phyloP scores from a whole-genome alignment of 2,329 filamentous ascomycete species.

The Penicillium capsulatum region DNA sequence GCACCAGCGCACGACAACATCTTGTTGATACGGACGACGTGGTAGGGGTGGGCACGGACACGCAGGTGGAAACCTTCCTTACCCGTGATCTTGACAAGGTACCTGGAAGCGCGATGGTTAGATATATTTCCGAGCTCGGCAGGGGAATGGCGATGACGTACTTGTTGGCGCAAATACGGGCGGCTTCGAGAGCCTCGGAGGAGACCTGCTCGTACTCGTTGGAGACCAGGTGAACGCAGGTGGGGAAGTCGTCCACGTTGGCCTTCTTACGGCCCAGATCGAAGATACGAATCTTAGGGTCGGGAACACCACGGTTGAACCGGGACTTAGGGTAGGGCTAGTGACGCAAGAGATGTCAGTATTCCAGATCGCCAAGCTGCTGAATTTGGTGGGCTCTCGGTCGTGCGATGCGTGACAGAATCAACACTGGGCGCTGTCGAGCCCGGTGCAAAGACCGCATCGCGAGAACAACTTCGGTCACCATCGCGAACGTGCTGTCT shows the following conservation, averaged over 20 bases:
- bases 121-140: neutral
- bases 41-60: conserved; percentile 92
- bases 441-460: neutral
- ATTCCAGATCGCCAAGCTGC: conserved; percentile 5
- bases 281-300: conserved; percentile 88
- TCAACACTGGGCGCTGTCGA: neutral
- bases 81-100: conserved; percentile 65
- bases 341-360: conserved; percentile 22
- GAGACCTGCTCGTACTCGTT: conserved; percentile 99
- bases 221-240: conserved; percentile 98
- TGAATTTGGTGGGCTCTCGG: neutral
- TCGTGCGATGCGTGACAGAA: neutral
- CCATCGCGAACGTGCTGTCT: conserved; percentile 4
- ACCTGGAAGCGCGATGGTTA: conserved; percentile 32
- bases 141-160: conserved; percentile 40
- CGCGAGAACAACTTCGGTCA: neutral
- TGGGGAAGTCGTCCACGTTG: conserved; percentile 98
- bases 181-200: conserved; percentile 98
- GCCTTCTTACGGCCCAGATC: conserved; percentile 98
- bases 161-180: conserved; percentile 99
- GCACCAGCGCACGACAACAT: conserved; percentile 99
- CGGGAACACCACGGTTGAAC: conserved; percentile 98
- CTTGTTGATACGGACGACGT: conserved; percentile 99
- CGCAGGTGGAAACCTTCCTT: conserved; percentile 70
- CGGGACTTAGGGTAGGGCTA: conserved; percentile 98